Conservation (phyloP, 2,329 filamentous ascomycete species). For the Fusarium begoniae region DNA sequence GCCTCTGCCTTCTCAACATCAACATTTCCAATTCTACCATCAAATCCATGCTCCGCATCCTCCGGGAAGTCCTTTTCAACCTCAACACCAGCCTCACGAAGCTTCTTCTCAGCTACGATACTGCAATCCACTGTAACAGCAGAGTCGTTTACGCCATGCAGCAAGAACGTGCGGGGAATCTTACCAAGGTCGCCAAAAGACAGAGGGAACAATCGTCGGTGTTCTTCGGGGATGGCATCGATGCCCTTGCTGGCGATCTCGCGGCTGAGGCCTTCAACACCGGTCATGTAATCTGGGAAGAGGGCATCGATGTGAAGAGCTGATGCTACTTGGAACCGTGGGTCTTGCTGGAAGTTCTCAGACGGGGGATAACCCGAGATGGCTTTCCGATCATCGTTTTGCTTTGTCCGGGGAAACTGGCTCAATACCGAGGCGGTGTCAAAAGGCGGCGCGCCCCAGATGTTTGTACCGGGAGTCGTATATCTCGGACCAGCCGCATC, state of each 20-base stretch:
- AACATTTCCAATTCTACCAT: constrained; percentile 11
- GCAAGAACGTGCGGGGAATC: constrained; percentile 27
- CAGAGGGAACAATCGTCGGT: constrained; percentile 27
- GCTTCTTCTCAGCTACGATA: constrained; percentile 27
- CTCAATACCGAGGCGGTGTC: constrained; percentile 16
- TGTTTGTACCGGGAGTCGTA: constrained; percentile 19
- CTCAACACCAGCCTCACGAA: constrained; percentile 10
- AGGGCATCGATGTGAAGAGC: constrained; percentile 34
- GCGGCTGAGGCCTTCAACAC: constrained; percentile 4
- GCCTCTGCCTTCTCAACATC: constrained; percentile 23
- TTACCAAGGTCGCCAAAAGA: constrained; percentile 9
- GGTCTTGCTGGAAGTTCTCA: neutral
- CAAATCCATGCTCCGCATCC: constrained; percentile 36
- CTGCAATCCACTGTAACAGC: constrained; percentile 33
- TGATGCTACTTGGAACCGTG: constrained; percentile 1
- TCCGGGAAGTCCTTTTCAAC: constrained; percentile 26
- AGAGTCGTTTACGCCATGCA: constrained; percentile 35
- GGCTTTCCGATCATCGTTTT: constrained; percentile 8
- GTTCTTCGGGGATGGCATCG: constrained; percentile 13
- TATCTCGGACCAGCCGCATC: constrained; percentile 19
- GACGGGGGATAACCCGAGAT: constrained; percentile 6
- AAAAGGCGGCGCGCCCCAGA: constrained; percentile 15
- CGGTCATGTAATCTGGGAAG: constrained; percentile 37
- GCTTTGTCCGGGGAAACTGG: constrained; percentile 8
- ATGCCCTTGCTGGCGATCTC: constrained; percentile 14